Conservation (phyloP, 2,329 filamentous ascomycete species). For the Salinomyces thailandicus region DNA sequence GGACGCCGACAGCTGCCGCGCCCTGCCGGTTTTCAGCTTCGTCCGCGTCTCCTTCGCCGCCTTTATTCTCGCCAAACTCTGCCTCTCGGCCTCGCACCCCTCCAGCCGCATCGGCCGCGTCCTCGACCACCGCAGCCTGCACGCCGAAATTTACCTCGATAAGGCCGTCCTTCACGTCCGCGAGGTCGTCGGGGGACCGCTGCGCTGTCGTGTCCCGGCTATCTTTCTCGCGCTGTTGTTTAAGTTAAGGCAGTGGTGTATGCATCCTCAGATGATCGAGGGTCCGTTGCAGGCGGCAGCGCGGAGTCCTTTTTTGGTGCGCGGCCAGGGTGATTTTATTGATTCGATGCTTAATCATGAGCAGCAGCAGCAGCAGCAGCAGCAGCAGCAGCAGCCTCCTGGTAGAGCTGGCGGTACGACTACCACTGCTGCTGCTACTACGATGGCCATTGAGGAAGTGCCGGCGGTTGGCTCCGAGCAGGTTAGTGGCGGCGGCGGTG, state of each 20-base stretch:
- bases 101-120: constrained; percentile 59
- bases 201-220: constrained; percentile 15
- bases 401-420: too few relatives aligned
- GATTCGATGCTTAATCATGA: too few relatives aligned
- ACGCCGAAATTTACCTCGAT: constrained; percentile 56
- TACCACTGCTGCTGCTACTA: too few relatives aligned
- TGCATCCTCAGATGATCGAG: constrained; percentile 16
- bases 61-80: constrained; percentile 64
- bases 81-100: constrained; percentile 54
- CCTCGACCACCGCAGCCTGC: constrained; percentile 57
- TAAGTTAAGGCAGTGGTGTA: constrained; percentile 23
- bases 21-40: constrained; percentile 59
- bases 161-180: constrained; percentile 59
- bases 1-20: constrained; percentile 49
- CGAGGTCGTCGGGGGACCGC: constrained; percentile 45
- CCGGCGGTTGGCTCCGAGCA: too few relatives aligned
- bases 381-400: too few relatives aligned
- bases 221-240: constrained; percentile 23
- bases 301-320: neutral
- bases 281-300: neutral
- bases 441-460: too few relatives aligned
- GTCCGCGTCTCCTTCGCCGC: constrained; percentile 62
- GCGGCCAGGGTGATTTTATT: neutral
- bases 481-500: too few relatives aligned
- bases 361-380: neutral